Percentiles rank a stretch among this genome's conserved stretches.
These are phyloP conservation scores for Silene latifolia DNA, from an alignment of 148 eudicot genomes.

Conservation along the genomic window DNA sequence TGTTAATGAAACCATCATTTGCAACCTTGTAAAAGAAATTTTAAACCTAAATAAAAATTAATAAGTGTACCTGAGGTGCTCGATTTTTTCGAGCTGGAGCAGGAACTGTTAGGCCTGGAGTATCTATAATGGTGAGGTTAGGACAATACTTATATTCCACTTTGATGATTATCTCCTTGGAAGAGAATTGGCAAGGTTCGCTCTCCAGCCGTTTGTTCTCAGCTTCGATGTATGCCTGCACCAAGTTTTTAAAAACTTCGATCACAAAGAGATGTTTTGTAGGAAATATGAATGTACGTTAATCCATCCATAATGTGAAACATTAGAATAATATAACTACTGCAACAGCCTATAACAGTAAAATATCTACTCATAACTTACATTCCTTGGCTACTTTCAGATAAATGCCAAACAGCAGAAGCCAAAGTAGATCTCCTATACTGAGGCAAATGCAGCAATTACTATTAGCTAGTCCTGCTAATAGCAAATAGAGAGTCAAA, in stretches of 20 bases:
- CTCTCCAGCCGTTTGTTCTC: constrained; percentile 90
- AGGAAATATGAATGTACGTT: background rate
- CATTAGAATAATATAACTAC: background rate
- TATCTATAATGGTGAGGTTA: constrained; percentile 93
- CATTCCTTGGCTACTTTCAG: background rate
- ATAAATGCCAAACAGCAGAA: background rate
- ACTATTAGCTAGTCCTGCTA: background rate
- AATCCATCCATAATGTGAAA: background rate
- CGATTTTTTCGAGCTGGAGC: constrained; percentile 87
- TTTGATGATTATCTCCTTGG: constrained; percentile 82
- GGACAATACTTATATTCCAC: constrained; percentile 93
- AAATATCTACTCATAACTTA: background rate
- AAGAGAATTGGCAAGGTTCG: constrained; percentile 85
- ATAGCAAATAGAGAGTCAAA: background rate
- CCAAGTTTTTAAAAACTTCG: background rate
- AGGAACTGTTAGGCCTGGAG: constrained; percentile 97
- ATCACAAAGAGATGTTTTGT: background rate
- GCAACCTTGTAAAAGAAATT: background rate
- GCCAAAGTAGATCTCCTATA: background rate
- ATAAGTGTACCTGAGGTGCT: constrained; percentile 59
- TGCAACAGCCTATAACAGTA: background rate
- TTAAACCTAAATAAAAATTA: background rate
- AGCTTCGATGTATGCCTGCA: constrained; percentile 91
- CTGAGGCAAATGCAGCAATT: background rate
- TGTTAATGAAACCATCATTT: constrained; percentile 27